Percentiles rank a stretch among this genome's conserved stretches.
phyloP scores from a whole-genome alignment of 2,329 filamentous ascomycete genomes.

The Cytospora schulzeri region DNA sequence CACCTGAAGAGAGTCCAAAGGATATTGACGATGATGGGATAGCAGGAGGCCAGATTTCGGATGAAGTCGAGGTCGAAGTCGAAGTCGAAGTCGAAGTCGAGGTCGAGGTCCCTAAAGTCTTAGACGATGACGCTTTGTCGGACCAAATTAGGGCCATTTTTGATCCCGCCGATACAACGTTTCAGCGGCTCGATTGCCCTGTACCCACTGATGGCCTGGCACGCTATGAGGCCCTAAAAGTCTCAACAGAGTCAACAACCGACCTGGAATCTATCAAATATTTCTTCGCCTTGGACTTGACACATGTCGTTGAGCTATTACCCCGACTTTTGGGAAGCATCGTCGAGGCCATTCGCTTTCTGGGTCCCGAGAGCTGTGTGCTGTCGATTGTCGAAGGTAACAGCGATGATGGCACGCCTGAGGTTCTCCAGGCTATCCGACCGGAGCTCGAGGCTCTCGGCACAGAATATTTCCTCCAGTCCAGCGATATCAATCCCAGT shows the following conservation, averaged over 20 bases:
- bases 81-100: background rate
- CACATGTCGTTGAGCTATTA: conserved; percentile 45
- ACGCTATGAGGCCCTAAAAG: conserved; percentile 18
- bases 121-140: background rate
- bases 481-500: conserved; percentile 47
- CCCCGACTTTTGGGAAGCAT: conserved; percentile 48
- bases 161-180: conserved; percentile 15
- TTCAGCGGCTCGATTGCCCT: conserved; percentile 22
- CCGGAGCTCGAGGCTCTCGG: conserved; percentile 43
- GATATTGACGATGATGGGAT: background rate
- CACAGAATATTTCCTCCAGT: conserved; percentile 44
- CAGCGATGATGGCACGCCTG: conserved; percentile 50
- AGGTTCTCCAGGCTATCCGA: conserved; percentile 48
- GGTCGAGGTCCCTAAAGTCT: background rate
- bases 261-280: conserved; percentile 34
- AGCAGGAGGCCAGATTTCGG: background rate
- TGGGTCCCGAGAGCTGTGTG: conserved; percentile 45
- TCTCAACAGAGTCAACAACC: background rate
- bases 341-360: conserved; percentile 45
- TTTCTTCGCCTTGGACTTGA: conserved; percentile 55
- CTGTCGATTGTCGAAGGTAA: conserved; percentile 49
- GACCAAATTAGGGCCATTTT: conserved; percentile 14
- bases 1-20: background rate
- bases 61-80: no score
- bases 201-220: conserved; percentile 11